phyloP scores from a whole-genome alignment of 2,329 filamentous ascomycete species.

The Colletotrichum godetiae region DNA sequence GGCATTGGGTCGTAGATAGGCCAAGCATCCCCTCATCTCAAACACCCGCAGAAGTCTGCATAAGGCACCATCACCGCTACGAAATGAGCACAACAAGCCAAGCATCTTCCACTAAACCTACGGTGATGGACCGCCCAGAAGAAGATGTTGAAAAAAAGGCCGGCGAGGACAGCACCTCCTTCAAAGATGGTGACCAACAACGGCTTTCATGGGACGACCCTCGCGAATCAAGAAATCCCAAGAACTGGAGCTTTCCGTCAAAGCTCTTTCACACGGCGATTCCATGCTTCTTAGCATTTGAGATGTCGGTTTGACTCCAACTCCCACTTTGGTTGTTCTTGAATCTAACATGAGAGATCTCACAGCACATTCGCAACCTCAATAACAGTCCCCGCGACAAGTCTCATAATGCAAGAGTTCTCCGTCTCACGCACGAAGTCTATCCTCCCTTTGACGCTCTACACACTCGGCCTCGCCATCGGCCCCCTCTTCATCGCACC shows the following conservation, averaged over 20 bases:
- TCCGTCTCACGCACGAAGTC: constrained; percentile 32
- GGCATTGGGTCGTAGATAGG: too few species aligned
- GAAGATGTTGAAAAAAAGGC: constrained; percentile 12
- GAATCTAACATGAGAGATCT: accelerated
- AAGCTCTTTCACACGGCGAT: constrained; percentile 32
- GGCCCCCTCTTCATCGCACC: constrained; percentile 84
- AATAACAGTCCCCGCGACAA: constrained; percentile 30
- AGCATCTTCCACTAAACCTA: neutral
- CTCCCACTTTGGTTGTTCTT: neutral
- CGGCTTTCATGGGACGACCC: constrained; percentile 25
- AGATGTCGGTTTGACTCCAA: constrained; percentile 17
- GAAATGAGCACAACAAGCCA: neutral
- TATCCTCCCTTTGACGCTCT: constrained; percentile 64
- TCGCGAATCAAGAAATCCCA: constrained; percentile 33
- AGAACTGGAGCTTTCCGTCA: constrained; percentile 27
- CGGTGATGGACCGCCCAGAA: neutral
- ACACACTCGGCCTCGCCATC: constrained; percentile 79
- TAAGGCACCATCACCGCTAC: too few species aligned
- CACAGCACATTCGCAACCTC: constrained; percentile 34
- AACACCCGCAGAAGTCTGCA: accelerated
- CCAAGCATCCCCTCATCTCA: too few species aligned
- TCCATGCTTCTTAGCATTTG: constrained; percentile 34
- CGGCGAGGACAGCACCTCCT: neutral
- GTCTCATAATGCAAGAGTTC: constrained; percentile 27
- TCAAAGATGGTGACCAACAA: neutral